A percentile compares a stretch with the other conserved stretches of the same genome.
phyloP scores from a whole-genome alignment of 306 rosid genomes.

The Vigna trinervia region DNA sequence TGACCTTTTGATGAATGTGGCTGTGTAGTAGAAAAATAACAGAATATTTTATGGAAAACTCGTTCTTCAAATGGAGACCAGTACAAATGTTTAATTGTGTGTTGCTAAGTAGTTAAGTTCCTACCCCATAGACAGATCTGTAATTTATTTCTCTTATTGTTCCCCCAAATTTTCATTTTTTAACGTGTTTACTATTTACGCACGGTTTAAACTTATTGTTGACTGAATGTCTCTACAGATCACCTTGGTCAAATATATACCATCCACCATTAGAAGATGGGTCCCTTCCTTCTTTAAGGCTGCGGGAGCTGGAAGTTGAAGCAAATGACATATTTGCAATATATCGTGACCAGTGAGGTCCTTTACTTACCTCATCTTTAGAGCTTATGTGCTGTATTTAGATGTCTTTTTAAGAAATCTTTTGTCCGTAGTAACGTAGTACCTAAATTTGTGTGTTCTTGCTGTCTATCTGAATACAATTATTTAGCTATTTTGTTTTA shows the following conservation, averaged over 20 bases:
- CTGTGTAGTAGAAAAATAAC: background rate
- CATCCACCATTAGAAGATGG: slow-evolving; percentile 91
- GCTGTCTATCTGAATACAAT: slow-evolving; percentile 10
- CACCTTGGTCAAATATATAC: slow-evolving; percentile 97
- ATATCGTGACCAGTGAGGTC: slow-evolving; percentile 99
- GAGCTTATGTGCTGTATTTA: slow-evolving; percentile 21
- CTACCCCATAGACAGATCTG: slow-evolving; percentile 3
- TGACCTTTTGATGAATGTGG: slow-evolving; percentile 21
- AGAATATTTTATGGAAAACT: slow-evolving; percentile 5
- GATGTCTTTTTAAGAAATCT: slow-evolving; percentile 34
- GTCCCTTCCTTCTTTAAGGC: slow-evolving; percentile 69
- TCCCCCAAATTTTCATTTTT: background rate
- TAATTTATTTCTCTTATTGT: slow-evolving; percentile 8
- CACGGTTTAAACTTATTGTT: background rate
- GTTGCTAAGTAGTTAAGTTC: slow-evolving; percentile 5
- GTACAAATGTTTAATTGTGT: background rate
- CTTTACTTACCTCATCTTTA: slow-evolving; percentile 82
- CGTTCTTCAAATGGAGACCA: slow-evolving; percentile 23
- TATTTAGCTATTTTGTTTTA: slow-evolving; percentile 26
- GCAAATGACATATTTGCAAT: slow-evolving; percentile 91
- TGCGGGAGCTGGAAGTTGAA: slow-evolving; percentile 94
- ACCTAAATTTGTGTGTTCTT: slow-evolving; percentile 16
- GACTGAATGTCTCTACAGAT: slow-evolving; percentile 59
- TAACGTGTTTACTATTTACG: slow-evolving; percentile 7
- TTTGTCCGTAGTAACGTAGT: slow-evolving; percentile 8